Evolutionary conservation across 768 basidiomycete species (phyloP), one percentile per base, ranked within the genome.

Genomic region (Rhodotorula babjevae): DNA sequence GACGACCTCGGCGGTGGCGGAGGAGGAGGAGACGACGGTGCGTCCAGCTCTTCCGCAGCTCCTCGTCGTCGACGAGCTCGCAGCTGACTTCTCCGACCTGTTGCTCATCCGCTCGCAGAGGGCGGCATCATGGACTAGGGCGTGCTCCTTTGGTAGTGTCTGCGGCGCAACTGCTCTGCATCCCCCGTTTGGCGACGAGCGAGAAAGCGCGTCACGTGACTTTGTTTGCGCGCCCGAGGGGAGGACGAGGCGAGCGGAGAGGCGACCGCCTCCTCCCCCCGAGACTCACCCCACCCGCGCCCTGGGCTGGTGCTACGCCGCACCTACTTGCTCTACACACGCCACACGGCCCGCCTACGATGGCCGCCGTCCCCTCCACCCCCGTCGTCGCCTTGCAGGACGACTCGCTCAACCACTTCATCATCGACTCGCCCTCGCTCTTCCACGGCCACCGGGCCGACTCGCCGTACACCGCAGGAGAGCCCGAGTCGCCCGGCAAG

Each of bases 1-100:
- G 75, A 76, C 42, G 63, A 56, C 11, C 67, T 67, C 3, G 74
- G 67, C 16, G 69, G 67, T 8, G 57, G 64, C 5, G 73, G 68
- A 1, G 74, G 74, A 2, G 74, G 74, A 10, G 74, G 70, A 10
- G 75, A 72, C 15, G 75, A 76, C 29, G 75, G 75, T 73, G 33
- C 40, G 75, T 25, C 33, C 40, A 19, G 14, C 25, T 3, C 40
- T 25, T 5, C 8, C 3, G 3, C 14, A 27, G 33, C 12, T 9
- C 21, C 6, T 33, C 31, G 11, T 21, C 61, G 2, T 44, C 59
- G 59, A 25, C 29, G 14, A 18, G 14, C 14, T 46, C 18, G 44
- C 36, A 36, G 14, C 44, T 46, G 44, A 46, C 44, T 15, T 18
- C 18, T 46, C 14, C 8, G 19, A 9, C 31, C 29, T 14, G 11